Conservation (phyloP, 164 flowering plant genomes). For the Tinospora cordifolia region DNA sequence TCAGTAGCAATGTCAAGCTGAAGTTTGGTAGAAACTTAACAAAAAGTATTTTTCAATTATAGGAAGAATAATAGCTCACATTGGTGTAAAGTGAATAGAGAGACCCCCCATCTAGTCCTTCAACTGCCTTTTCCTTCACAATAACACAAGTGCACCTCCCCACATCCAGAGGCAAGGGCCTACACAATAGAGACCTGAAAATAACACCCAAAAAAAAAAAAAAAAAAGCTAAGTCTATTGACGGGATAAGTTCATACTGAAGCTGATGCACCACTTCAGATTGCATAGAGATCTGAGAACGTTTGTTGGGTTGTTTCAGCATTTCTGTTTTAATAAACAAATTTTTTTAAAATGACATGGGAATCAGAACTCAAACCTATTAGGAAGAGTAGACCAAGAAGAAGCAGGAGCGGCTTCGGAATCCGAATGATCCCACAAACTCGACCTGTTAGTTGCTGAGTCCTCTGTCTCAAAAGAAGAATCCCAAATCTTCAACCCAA, state of each 20-base stretch:
- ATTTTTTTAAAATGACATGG: neutral
- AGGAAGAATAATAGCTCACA: conserved; percentile 43
- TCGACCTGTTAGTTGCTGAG: conserved; percentile 24
- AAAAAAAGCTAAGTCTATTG: neutral
- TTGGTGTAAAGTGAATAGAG: conserved; percentile 72
- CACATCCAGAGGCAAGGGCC: conserved; percentile 81
- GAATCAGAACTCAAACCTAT: conserved; percentile 38
- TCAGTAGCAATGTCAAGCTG: too few species aligned
- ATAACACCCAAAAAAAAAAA: conserved; percentile 9
- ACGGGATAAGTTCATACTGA: neutral
- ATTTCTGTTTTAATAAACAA: too few species aligned
- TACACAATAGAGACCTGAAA: conserved; percentile 70
- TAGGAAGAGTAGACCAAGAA: conserved; percentile 86
- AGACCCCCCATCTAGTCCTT: conserved; percentile 48
- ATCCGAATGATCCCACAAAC: conserved; percentile 83
- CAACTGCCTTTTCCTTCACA: conserved; percentile 54
- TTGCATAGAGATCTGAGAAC: too few species aligned
- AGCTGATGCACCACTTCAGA: too few species aligned
- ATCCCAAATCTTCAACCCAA: conserved; percentile 41
- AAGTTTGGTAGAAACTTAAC: too few species aligned
- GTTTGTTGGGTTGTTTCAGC: too few species aligned
- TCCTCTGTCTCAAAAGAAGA: conserved; percentile 34
- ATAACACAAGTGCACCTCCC: conserved; percentile 89
- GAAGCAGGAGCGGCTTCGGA: conserved; percentile 96
- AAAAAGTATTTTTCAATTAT: too few species aligned